Evolutionary conservation across 2,329 filamentous ascomycete genomes (phyloP).

Genomic region (Ophiostoma sp.): DNA sequence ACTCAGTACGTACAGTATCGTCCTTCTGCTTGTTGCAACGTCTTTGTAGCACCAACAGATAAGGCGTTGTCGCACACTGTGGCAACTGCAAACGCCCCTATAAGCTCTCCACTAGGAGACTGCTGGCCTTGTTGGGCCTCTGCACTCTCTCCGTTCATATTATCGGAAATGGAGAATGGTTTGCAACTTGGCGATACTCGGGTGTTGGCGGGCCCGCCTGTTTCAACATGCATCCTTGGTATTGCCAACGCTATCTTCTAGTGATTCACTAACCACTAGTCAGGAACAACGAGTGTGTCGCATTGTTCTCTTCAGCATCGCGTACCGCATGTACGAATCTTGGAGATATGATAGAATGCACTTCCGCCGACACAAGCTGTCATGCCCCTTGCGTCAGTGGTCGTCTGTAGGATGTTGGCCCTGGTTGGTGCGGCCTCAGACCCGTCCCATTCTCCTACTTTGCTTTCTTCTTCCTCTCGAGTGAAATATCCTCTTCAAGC

Average conservation of each 20-base stretch:
- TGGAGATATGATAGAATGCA: background rate
- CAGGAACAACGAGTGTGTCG: background rate
- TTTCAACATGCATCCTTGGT: background rate
- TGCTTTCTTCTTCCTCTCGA: background rate
- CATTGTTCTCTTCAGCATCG: background rate
- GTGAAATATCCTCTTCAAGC: too few relatives aligned
- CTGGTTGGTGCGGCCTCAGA: background rate
- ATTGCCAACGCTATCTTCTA: background rate
- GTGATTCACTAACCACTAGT: background rate
- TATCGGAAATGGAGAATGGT: too few relatives aligned
- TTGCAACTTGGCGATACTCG: too few relatives aligned
- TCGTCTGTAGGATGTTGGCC: background rate
- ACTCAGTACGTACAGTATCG: background rate
- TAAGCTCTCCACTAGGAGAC: too few relatives aligned
- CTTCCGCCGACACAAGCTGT: background rate
- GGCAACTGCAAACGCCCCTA: background rate
- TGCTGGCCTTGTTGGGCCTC: too few relatives aligned
- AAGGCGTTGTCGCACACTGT: background rate
- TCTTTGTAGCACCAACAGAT: background rate
- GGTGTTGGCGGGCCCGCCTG: background rate
- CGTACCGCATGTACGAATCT: background rate
- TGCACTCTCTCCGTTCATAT: too few relatives aligned
- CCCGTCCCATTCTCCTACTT: background rate
- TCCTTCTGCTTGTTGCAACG: background rate
- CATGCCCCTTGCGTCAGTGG: background rate